Percentiles rank a stretch among this genome's conserved stretches.
phyloP scores from a whole-genome alignment of 148 eudicot species.

The Salicornia ramosissima region DNA sequence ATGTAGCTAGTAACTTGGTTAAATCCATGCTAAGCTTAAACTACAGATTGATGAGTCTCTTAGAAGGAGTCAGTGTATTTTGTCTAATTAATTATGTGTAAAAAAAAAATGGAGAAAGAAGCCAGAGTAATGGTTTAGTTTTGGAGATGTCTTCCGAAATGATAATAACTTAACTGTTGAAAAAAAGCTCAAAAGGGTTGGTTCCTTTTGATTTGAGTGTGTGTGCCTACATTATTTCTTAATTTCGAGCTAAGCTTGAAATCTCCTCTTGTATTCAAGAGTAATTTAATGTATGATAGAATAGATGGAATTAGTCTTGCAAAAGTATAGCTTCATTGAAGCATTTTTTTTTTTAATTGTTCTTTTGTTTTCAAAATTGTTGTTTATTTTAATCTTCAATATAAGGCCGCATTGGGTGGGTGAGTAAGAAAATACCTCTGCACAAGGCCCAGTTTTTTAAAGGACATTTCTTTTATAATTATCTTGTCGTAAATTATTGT shows the following conservation, averaged over 20 bases:
- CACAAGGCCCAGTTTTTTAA: too few species aligned
- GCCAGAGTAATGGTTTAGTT: constrained; percentile 27
- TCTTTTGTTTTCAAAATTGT: too few species aligned
- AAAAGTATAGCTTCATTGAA: constrained; percentile 1
- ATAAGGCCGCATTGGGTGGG: too few species aligned
- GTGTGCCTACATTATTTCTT: background rate
- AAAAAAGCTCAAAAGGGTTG: background rate
- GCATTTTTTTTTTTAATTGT: background rate
- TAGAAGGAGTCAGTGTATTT: constrained; percentile 25
- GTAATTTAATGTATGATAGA: background rate
- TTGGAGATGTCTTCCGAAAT: constrained; percentile 22
- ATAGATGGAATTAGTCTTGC: background rate
- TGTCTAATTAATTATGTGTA: constrained; percentile 28
- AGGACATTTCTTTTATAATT: too few species aligned
- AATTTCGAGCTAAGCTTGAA: background rate
- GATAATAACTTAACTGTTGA: constrained; percentile 8
- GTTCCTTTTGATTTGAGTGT: constrained; percentile 4
- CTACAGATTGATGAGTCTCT: constrained; percentile 6
- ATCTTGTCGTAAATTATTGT: too few species aligned
- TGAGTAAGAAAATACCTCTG: too few species aligned
- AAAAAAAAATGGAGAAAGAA: constrained; percentile 19
- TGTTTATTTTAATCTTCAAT: too few species aligned
- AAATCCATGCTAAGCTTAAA: constrained; percentile 20
- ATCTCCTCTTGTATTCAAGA: background rate
- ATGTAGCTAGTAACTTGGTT: constrained; percentile 13